Conservation (phyloP, 331 rosid species). For the Cydonia oblonga region DNA sequence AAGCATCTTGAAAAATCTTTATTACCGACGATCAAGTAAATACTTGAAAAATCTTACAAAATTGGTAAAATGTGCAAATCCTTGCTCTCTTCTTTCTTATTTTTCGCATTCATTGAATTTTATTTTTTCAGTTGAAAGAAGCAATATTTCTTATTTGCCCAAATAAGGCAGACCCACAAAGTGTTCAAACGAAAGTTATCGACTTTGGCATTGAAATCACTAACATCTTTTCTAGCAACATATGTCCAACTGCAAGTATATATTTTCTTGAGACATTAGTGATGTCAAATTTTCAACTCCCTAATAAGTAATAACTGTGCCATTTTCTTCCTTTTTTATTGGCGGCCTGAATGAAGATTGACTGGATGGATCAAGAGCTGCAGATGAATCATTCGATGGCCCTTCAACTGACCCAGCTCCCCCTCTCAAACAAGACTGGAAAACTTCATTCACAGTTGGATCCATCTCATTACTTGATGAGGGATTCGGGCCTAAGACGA, state of each 20-base stretch:
- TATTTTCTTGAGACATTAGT: constrained; percentile 58
- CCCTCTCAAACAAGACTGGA: too few relatives aligned
- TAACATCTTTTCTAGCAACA: constrained; percentile 47
- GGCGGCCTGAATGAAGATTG: too few relatives aligned
- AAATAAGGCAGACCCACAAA: neutral
- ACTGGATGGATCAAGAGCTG: too few relatives aligned
- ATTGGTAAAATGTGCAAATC: neutral
- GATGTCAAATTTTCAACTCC: too few relatives aligned
- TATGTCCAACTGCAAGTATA: constrained; percentile 59
- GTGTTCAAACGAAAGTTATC: neutral
- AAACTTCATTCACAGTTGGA: too few relatives aligned
- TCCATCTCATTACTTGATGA: too few relatives aligned
- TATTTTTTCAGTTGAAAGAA: neutral
- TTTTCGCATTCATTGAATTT: neutral
- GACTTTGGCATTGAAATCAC: constrained; percentile 40
- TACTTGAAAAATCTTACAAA: neutral
- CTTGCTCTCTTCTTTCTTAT: neutral
- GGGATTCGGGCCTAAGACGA: too few relatives aligned
- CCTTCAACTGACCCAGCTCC: too few relatives aligned
- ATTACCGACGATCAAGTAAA: constrained; percentile 29
- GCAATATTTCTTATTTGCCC: too few relatives aligned
- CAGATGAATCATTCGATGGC: too few relatives aligned
- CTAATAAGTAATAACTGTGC: too few relatives aligned
- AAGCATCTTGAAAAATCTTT: constrained; percentile 34
- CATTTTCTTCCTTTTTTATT: too few relatives aligned